Conservation (phyloP, 805 yeast genomes). For the Jamesozyma spencerorum region DNA sequence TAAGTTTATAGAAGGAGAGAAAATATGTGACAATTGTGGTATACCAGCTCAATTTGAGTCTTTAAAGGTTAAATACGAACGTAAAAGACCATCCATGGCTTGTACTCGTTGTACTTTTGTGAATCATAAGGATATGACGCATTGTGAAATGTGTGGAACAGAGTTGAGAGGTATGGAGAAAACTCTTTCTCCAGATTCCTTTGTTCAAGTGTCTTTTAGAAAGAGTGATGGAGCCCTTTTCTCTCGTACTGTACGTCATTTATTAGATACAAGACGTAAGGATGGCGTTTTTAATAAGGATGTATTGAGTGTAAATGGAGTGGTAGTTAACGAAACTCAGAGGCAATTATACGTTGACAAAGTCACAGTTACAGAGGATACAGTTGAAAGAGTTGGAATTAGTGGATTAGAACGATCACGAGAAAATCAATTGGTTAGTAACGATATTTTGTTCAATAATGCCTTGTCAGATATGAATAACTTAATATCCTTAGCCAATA, state of each 20-base stretch:
- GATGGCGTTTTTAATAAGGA: slow-evolving; percentile 19
- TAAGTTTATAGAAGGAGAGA: slow-evolving; percentile 14
- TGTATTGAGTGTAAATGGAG: slow-evolving; percentile 30
- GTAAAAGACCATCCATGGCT: background rate
- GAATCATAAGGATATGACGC: slow-evolving; percentile 68
- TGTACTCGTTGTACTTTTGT: slow-evolving; percentile 66
- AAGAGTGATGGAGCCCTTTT: slow-evolving; percentile 55
- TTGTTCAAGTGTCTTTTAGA: slow-evolving; percentile 66
- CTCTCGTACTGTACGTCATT: slow-evolving; percentile 36
- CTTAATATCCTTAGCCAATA: slow-evolving; percentile 68
- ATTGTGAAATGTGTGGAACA: slow-evolving; percentile 85
- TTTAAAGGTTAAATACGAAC: slow-evolving; percentile 27
- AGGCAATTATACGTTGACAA: background rate
- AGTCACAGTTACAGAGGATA: slow-evolving; percentile 15
- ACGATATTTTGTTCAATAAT: slow-evolving; percentile 50
- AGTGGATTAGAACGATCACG: slow-evolving; percentile 56
- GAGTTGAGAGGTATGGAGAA: slow-evolving; percentile 27
- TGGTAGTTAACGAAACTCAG: slow-evolving; percentile 9
- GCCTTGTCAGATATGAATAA: slow-evolving; percentile 73
- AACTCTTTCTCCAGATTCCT: slow-evolving; percentile 2
- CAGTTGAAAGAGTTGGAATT: slow-evolving; percentile 48
- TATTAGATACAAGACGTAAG: slow-evolving; percentile 35
- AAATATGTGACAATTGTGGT: slow-evolving; percentile 56
- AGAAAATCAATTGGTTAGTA: slow-evolving; percentile 45
- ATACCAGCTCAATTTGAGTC: slow-evolving; percentile 36